A percentile compares a stretch with the other conserved stretches of the same genome.
These are phyloP conservation scores for Macrophomina tecta DNA, from an alignment of 2,329 filamentous ascomycete genomes.

Conservation along the genomic window DNA sequence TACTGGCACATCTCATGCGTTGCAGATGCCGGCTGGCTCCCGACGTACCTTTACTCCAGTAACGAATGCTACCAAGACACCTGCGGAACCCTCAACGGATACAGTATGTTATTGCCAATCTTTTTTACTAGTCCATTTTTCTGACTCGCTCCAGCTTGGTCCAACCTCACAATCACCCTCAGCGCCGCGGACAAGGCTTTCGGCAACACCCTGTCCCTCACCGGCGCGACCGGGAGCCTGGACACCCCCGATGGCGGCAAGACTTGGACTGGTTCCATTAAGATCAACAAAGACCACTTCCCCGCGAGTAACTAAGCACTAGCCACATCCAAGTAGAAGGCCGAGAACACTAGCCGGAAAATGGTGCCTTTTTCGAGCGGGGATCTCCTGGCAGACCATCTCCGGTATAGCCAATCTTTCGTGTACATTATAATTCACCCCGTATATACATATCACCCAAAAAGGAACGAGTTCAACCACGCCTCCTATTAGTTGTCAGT, in stretches of 20 bases:
- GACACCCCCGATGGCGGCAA: conserved; percentile 27
- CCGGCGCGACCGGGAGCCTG: background rate
- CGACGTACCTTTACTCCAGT: conserved; percentile 33
- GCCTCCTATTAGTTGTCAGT: background rate
- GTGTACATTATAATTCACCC: no score
- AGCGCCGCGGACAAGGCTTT: conserved; percentile 21
- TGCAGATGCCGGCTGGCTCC: background rate
- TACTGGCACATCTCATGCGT: background rate
- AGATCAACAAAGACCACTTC: conserved; percentile 27
- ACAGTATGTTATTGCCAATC: background rate
- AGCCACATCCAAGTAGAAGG: no score
- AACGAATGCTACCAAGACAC: conserved; percentile 28
- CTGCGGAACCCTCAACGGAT: conserved; percentile 23
- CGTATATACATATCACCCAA: no score
- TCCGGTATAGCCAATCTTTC: no score
- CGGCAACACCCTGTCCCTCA: conserved; percentile 19
- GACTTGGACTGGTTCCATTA: conserved; percentile 29
- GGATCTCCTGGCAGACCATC: no score
- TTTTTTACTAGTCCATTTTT: no score
- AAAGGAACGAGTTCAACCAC: no score
- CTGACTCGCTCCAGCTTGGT: conserved; percentile 4
- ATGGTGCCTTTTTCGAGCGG: no score
- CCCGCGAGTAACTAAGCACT: no score
- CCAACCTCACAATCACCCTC: conserved; percentile 26
- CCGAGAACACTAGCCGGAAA: no score